A percentile compares a stretch with the other conserved stretches of the same genome.
phyloP scores from a whole-genome alignment of 1,284 basidiomycete species.

The Inonotus hispidus region DNA sequence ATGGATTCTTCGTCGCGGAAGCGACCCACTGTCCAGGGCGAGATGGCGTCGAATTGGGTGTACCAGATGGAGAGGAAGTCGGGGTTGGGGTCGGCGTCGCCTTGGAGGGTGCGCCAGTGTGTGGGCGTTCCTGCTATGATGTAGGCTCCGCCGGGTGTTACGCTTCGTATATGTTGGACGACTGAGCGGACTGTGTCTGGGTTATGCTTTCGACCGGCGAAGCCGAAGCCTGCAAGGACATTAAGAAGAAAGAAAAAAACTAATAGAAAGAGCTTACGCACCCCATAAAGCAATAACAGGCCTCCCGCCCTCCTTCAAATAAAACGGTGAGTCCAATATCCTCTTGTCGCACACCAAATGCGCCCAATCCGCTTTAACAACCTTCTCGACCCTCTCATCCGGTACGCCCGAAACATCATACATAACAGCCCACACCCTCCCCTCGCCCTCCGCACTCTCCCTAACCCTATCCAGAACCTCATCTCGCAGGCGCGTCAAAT shows the following conservation, averaged over 20 bases:
- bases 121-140: slow-evolving; percentile 63
- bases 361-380: slow-evolving; percentile 63
- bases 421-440: slow-evolving; percentile 76
- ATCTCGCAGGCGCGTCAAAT: slow-evolving; percentile 56
- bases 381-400: slow-evolving; percentile 48
- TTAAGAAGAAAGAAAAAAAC: background rate
- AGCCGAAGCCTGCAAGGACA: slow-evolving; percentile 49
- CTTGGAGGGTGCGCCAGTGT: slow-evolving; percentile 61
- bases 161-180: slow-evolving; percentile 45
- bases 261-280: slow-evolving; percentile 25
- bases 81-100: slow-evolving; percentile 61
- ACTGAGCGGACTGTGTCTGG: slow-evolving; percentile 53
- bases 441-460: slow-evolving; percentile 70
- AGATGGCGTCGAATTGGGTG: slow-evolving; percentile 68
- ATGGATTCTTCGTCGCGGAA: slow-evolving; percentile 51
- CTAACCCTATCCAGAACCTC: slow-evolving; percentile 64
- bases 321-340: slow-evolving; percentile 63
- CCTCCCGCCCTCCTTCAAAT: slow-evolving; percentile 58
- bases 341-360: slow-evolving; percentile 58
- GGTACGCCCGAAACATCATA: slow-evolving; percentile 70
- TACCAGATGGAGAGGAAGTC: slow-evolving; percentile 62
- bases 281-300: slow-evolving; percentile 70
- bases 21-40: slow-evolving; percentile 71
- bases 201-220: slow-evolving; percentile 55
- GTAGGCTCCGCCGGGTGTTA: slow-evolving; percentile 67